Evolutionary conservation across 75 land plant genomes (phyloP), one percentile per base, ranked within the genome.

Genomic region (Sequoiadendron giganteum): DNA sequence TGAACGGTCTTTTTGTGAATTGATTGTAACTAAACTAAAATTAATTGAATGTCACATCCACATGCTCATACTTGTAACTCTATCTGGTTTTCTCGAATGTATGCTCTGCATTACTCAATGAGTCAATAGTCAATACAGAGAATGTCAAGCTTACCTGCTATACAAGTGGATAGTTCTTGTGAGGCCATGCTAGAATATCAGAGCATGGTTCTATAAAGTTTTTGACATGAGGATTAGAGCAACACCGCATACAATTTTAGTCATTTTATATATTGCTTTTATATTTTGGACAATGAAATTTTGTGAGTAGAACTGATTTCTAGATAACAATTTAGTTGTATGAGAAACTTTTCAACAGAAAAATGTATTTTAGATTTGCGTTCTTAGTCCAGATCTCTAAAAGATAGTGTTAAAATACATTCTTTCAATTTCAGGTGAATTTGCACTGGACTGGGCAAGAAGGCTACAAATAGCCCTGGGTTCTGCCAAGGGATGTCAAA

Each of bases 131-230:
- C n/a, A 32, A 45, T 82, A 25, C 84, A 70, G 5, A 56, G n/a
- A 1, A 10, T 70, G 3, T 70, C n/a, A 70, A 70, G 75, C 11
- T 70, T 70, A 0, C 75, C 75, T n/a, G 8, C 6, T 39, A 42
- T 32, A 85, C 45, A 84, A 72, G 6, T 87, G 10, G 61, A 19
- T 7, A 58, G 21, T 7, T 85, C 6, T 43, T 52, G 30, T 85
- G 18, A 86, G 95, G 96, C 34, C 94, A 89, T 5, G 58, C 73
- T 68, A 39, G 94, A 95, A 88, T 96, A 95, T 87, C 92, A 93
- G 55, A 94, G 88, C 14, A 95, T 94, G 86, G 94, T 95, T 47
- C 75, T 30, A 16, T 4, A 70, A 70, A 8, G 34, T 70, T 28
- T 36, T 70, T 70, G 75, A 70, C 9, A 70, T 5, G 4, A 56